Evolutionary conservation across 2,329 filamentous ascomycete species (phyloP), one percentile per base, ranked within the genome.

Genomic region (Thermothelomyces thermophilus): DNA sequence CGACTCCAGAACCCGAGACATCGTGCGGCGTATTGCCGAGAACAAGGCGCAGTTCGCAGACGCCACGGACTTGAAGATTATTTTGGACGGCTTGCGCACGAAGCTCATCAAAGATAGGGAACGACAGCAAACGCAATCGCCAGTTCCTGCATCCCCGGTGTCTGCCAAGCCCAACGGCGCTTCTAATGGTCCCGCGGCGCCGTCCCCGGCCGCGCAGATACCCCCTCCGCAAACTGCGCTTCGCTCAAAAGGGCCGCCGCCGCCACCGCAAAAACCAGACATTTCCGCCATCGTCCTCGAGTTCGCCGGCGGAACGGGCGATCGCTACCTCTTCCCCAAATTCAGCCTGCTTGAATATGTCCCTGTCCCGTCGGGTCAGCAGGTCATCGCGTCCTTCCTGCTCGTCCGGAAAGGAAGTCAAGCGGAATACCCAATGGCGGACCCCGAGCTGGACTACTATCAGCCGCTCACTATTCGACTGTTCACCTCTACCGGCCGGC

Each of bases 281-380:
- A 76, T 84, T 37, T 75, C 80, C 1, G 81, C 82, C n/a, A 72
- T 86, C 13, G 78, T 84, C 1, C 78, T 89, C 53, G 83, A 87
- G 57, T 87, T 88, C 63, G 64, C 71, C 5, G 77, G 77, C 41
- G 82, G 82, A 30, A 80, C 72, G 2, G 86, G 85, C 40, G 87
- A 91, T 64, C 79, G 86, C 22, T 90, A 87, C 63, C 69, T 88
- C 41, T 90, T 93, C 56, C 87, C 87, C 2, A 86, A 83, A 57
- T 84, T 86, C 62, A 86, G 83, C 65, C 84, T 91, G 30, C 65
- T 91, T 43, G 86, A 93, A 63, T 83, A 80, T 61, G 70, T 83
- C 1, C 62, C 70, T 9, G 66, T 71, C 2, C 61, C 71, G 3
- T 66, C 71, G 3, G 77, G 78, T 2, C 77, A 80, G 44, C 75